Evolutionary conservation across 1,139 yeast genomes (phyloP), one percentile per base, ranked within the genome.

Genomic region (Magnusiomyces magnusii): DNA sequence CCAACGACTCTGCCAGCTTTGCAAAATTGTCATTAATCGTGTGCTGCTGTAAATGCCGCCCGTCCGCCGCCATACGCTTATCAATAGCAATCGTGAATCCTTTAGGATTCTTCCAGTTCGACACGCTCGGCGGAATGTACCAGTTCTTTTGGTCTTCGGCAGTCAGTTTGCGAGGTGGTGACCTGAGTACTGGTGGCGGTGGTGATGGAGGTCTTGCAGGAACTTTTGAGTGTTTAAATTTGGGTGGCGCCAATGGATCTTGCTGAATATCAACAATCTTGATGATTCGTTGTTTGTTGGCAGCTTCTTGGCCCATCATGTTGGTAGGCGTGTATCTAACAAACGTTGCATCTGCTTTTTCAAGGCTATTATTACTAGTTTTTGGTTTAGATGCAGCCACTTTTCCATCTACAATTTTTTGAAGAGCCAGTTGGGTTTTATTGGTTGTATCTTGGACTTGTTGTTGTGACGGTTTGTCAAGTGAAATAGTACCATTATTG

Each of bases 41-140:
- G 25, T 50, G 23, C 1, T 69, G 70, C 41, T 67, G 69, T 41
- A 65, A 61, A 0, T 73, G 73, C 21, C 78, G 71, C 0, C 83
- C 84, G 62, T 80, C 83, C 9, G 86, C 85, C 3, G 86, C 82
- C 63, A 87, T 76, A 61, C 98, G 76, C 68, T 87, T 87, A 59
- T 91, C 96, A 53, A 93, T 73, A 0, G 88, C 84, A 55, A 92
- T 86, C 0, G 96, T 84, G 70, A 85, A 91, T 2, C 99, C 98
- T 65, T 87, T 87, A 28, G 93, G 90, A 70, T 93, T 93, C 71
- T 92, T 92, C 99, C 99, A 93, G 71, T 90, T 91, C 1, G 98
- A 92, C 0, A 93, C 82, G 0, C 96, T 91, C 0, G 96, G 86
- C 0, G 99, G 98, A 34, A 93, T 90, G 56, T 80, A 80, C 98